Conservation (phyloP, 768 basidiomycete species). For the Suillus plorans region DNA sequence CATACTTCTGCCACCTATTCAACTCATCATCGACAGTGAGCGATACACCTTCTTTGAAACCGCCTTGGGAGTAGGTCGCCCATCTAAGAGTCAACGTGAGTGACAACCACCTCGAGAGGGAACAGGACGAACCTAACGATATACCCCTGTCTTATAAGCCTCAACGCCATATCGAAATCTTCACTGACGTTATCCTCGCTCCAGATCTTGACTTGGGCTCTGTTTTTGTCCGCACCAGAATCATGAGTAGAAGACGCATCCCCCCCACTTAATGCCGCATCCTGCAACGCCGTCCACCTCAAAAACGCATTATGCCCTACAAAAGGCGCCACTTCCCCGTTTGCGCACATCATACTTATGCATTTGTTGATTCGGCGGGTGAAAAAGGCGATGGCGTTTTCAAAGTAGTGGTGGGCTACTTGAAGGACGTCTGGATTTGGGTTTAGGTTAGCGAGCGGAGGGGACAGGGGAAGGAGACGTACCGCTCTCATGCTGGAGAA, state of each 20-base stretch:
- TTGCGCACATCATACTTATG: slow-evolving; percentile 78
- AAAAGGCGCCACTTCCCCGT: slow-evolving; percentile 76
- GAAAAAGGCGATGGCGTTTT: slow-evolving; percentile 88
- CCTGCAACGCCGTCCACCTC: slow-evolving; percentile 87
- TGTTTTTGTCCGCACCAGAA: background rate
- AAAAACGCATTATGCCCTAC: slow-evolving; percentile 90
- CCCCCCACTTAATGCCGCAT: slow-evolving; percentile 71
- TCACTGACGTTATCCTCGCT: slow-evolving; percentile 67
- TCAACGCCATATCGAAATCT: slow-evolving; percentile 68
- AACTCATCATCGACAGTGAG: slow-evolving; percentile 89
- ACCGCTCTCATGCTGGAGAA: slow-evolving; percentile 90
- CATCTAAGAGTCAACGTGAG: slow-evolving; percentile 24
- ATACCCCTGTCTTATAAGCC: slow-evolving; percentile 63
- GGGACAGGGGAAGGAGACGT: slow-evolving; percentile 14
- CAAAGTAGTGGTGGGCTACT: slow-evolving; percentile 86
- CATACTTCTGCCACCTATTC: slow-evolving; percentile 90
- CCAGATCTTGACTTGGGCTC: slow-evolving; percentile 75
- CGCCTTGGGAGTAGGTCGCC: slow-evolving; percentile 84
- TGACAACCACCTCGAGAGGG: no score
- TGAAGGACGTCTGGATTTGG: slow-evolving; percentile 71
- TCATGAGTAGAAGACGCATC: background rate
- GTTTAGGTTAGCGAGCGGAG: background rate
- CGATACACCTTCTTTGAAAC: slow-evolving; percentile 90
- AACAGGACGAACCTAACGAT: slow-evolving; percentile 50
- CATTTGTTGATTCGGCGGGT: slow-evolving; percentile 83